These are phyloP conservation scores for Chlorella sp. DNA, from an alignment of 139 green algal genomes.

Conservation along the genomic window DNA sequence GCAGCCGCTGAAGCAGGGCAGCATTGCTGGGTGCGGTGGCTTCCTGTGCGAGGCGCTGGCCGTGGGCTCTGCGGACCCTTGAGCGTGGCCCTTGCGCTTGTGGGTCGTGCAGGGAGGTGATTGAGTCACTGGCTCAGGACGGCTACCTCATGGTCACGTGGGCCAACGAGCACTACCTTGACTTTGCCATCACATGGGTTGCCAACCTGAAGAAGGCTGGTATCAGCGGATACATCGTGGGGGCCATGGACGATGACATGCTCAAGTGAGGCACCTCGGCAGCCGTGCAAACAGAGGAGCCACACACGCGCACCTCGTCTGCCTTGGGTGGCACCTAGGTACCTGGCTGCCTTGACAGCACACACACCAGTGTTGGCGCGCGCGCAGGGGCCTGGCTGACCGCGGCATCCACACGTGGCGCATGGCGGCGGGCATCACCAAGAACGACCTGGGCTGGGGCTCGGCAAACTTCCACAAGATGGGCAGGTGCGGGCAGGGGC, in stretches of 20 bases:
- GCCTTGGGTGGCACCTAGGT: no score
- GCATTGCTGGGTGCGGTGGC: no score
- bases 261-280: no score
- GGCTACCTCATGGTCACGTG: slow-evolving; percentile 81
- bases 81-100: background rate
- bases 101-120: background rate
- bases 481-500: slow-evolving; percentile 16
- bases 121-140: slow-evolving; percentile 22
- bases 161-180: slow-evolving; percentile 82
- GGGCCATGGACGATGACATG: slow-evolving; percentile 81
- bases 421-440: slow-evolving; percentile 39
- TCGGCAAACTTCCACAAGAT: slow-evolving; percentile 38
- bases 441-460: slow-evolving; percentile 38
- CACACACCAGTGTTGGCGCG: no score
- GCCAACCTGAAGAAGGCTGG: slow-evolving; percentile 45
- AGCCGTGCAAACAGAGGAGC: no score
- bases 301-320: no score
- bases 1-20: no score
- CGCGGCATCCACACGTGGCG: slow-evolving; percentile 23
- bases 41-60: no score
- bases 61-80: no score
- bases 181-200: slow-evolving; percentile 86
- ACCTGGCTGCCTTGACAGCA: no score
- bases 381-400: background rate
- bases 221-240: slow-evolving; percentile 46